Conservation (phyloP, 495 filamentous ascomycete species). For the Niebla homalea region DNA sequence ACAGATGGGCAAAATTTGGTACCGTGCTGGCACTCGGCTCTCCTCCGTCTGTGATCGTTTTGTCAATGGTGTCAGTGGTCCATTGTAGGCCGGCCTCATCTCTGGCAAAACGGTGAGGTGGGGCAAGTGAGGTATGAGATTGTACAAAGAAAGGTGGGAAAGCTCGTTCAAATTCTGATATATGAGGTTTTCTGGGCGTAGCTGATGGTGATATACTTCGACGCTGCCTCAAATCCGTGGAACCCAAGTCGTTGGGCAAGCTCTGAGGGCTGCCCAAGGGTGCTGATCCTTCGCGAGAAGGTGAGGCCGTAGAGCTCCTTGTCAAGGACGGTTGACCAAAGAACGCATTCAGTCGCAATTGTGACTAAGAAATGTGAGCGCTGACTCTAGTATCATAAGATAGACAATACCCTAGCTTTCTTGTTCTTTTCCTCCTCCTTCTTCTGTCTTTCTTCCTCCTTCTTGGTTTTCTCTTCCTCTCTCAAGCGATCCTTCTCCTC, state of each 20-base stretch:
- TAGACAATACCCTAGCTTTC: conserved; percentile 43
- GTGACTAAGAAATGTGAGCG: conserved; percentile 30
- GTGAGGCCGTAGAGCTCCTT: conserved; percentile 13
- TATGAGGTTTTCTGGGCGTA: conserved; percentile 19
- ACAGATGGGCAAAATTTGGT: conserved; percentile 44
- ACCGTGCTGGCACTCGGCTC: conserved; percentile 5
- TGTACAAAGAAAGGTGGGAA: conserved; percentile 74
- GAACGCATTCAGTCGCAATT: conserved; percentile 49
- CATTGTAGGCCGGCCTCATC: conserved; percentile 41
- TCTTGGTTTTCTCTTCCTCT: conserved; percentile 47
- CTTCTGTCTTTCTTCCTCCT: conserved; percentile 49
- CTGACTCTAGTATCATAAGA: neutral
- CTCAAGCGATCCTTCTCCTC: conserved; percentile 28
- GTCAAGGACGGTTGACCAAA: conserved; percentile 36
- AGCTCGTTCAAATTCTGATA: conserved; percentile 51
- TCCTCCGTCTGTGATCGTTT: conserved; percentile 13
- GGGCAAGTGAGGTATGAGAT: conserved; percentile 49
- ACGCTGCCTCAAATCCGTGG: neutral
- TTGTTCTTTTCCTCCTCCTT: conserved; percentile 51
- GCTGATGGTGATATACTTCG: conserved; percentile 10
- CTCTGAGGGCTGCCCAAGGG: conserved; percentile 20
- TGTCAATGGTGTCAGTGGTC: conserved; percentile 33
- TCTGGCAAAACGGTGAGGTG: conserved; percentile 34
- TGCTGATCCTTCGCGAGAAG: conserved; percentile 11
- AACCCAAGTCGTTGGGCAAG: conserved; percentile 5